phyloP scores from a whole-genome alignment of 2,329 filamentous ascomycete genomes.

The Plenodomus lindquistii region DNA sequence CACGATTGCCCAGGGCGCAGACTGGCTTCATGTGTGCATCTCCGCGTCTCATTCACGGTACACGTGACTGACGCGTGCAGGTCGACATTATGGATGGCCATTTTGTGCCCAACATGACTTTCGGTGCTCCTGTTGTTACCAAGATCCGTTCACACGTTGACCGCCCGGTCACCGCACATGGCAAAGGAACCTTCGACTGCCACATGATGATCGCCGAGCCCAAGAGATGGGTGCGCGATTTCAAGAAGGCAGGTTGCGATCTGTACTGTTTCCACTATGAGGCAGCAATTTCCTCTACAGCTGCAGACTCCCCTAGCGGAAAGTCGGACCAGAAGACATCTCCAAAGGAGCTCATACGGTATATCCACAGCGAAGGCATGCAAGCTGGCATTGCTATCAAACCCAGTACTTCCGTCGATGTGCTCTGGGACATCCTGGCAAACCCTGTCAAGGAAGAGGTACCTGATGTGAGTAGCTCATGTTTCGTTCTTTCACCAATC shows the following conservation, averaged over 20 bases:
- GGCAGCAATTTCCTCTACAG: constrained; percentile 81
- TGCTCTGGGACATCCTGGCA: constrained; percentile 88
- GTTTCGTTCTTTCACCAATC: background rate
- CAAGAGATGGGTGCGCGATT: constrained; percentile 97
- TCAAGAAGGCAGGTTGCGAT: constrained; percentile 91
- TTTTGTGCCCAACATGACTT: constrained; percentile 98
- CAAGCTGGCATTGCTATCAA: constrained; percentile 95
- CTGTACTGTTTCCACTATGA: constrained; percentile 99
- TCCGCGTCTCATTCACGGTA: background rate
- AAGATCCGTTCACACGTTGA: constrained; percentile 89
- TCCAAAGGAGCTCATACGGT: constrained; percentile 82
- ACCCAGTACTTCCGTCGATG: constrained; percentile 86
- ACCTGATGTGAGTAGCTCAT: constrained; percentile 73
- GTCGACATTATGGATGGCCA: constrained; percentile 99
- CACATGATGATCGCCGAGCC: constrained; percentile 99
- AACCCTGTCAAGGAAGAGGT: constrained; percentile 71
- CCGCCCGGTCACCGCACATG: constrained; percentile 67
- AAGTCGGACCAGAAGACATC: constrained; percentile 72
- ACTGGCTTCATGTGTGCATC: constrained; percentile 45
- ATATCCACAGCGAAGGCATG: constrained; percentile 87
- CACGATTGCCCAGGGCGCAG: constrained; percentile 83
- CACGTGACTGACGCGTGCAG: constrained; percentile 71
- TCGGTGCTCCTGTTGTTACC: constrained; percentile 91
- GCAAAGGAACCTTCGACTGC: constrained; percentile 95
- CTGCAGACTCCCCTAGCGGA: constrained; percentile 76